phyloP scores from a whole-genome alignment of 208 protist species.

The Trypanosoma brucei region DNA sequence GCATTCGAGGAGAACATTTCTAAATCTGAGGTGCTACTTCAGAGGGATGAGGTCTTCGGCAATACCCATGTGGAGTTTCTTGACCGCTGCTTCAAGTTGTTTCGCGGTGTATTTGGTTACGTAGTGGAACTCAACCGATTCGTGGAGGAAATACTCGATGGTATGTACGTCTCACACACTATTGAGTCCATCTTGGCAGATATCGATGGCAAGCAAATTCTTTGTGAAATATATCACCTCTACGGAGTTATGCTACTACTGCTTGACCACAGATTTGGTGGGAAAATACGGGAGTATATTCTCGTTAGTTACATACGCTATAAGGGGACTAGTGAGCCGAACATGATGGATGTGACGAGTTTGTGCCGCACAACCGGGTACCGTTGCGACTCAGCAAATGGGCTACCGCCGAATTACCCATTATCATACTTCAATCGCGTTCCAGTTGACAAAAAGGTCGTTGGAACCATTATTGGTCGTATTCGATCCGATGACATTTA shows the following conservation, averaged over 20 bases:
- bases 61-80: slow-evolving; percentile 94
- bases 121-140: slow-evolving; percentile 89
- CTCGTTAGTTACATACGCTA: slow-evolving; percentile 97
- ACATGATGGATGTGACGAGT: slow-evolving; percentile 94
- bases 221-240: slow-evolving; percentile 90
- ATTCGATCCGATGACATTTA: slow-evolving; percentile 97
- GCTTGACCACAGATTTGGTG: slow-evolving; percentile 92
- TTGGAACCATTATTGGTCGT: slow-evolving; percentile 91
- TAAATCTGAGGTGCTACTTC: slow-evolving; percentile 42
- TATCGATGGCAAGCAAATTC: slow-evolving; percentile 95
- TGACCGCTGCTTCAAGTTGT: slow-evolving; percentile 94
- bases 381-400: slow-evolving; percentile 20
- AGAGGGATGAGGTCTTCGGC: slow-evolving; percentile 73
- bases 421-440: slow-evolving; percentile 91
- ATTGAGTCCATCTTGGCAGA: slow-evolving; percentile 91
- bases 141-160: slow-evolving; percentile 89
- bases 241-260: slow-evolving; percentile 97
- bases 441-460: slow-evolving; percentile 47
- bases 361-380: slow-evolving; percentile 91
- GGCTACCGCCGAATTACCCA: slow-evolving; percentile 78
- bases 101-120: slow-evolving; percentile 96
- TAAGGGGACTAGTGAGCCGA: slow-evolving; percentile 82
- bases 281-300: slow-evolving; percentile 93
- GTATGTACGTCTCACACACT: slow-evolving; percentile 87
- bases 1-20: slow-evolving; percentile 79